phyloP scores from a whole-genome alignment of 2,329 filamentous ascomycete species.

The Alternaria incomplexa region DNA sequence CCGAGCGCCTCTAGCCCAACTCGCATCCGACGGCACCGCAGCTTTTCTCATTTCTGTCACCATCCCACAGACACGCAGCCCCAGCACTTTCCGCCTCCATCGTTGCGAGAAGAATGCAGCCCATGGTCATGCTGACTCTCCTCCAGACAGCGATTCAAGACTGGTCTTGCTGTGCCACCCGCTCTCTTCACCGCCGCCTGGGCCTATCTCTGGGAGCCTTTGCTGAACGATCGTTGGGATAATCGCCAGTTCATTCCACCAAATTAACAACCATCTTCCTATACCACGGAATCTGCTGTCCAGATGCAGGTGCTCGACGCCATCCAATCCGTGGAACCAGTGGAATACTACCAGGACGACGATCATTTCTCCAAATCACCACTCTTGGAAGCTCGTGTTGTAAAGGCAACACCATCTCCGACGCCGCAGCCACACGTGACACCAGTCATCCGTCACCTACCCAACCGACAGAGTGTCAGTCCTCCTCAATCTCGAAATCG shows the following conservation, averaged over 20 bases:
- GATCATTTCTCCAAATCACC: slow-evolving; percentile 53
- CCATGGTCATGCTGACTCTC: slow-evolving; percentile 34
- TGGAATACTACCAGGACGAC: slow-evolving; percentile 58
- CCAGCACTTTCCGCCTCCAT: background rate
- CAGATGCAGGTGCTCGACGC: slow-evolving; percentile 37
- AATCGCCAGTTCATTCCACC: slow-evolving; percentile 12
- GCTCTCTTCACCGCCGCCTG: slow-evolving; percentile 23
- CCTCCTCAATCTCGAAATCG: slow-evolving; percentile 55
- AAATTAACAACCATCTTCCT: background rate
- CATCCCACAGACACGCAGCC: background rate
- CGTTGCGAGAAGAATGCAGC: slow-evolving; percentile 23
- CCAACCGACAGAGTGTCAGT: slow-evolving; percentile 46
- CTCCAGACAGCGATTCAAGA: slow-evolving; percentile 30
- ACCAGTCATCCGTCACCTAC: slow-evolving; percentile 23
- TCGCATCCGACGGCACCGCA: slow-evolving; percentile 18
- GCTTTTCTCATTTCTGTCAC: slow-evolving; percentile 6
- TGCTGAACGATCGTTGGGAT: slow-evolving; percentile 31
- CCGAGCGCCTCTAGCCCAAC: slow-evolving; percentile 21
- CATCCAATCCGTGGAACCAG: background rate
- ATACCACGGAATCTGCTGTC: background rate
- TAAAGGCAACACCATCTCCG: slow-evolving; percentile 55
- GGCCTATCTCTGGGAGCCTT: slow-evolving; percentile 23
- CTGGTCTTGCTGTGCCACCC: slow-evolving; percentile 28
- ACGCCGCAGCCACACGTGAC: slow-evolving; percentile 54
- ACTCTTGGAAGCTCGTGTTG: slow-evolving; percentile 50